phyloP scores from a whole-genome alignment of 495 filamentous ascomycete species.

The Aspergillus haitiensis region DNA sequence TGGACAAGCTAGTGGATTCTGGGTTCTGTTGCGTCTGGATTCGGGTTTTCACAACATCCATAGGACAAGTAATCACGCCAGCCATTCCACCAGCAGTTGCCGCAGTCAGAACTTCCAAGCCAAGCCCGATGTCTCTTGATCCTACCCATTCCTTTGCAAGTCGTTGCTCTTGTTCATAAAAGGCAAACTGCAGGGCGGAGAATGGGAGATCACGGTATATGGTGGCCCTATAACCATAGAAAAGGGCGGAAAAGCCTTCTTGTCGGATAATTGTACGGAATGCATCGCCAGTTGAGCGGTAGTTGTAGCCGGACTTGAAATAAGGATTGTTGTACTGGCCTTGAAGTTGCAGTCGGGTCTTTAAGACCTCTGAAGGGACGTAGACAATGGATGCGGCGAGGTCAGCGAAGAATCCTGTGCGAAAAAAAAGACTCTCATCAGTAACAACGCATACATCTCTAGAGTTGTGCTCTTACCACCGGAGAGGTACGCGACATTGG shows the following conservation, averaged over 20 bases:
- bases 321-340: conserved; percentile 92
- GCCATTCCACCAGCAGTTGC: conserved; percentile 92
- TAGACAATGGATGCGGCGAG: conserved; percentile 89
- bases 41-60: conserved; percentile 96
- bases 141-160: conserved; percentile 74
- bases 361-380: conserved; percentile 94
- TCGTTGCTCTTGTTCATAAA: conserved; percentile 90
- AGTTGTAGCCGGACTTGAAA: conserved; percentile 93
- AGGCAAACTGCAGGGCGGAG: conserved; percentile 93
- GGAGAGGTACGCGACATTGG: conserved; percentile 78
- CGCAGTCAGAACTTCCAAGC: conserved; percentile 84
- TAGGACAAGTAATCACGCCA: conserved; percentile 88
- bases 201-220: conserved; percentile 94
- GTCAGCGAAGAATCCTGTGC: conserved; percentile 80
- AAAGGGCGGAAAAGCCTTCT: conserved; percentile 83
- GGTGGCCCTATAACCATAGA: conserved; percentile 91
- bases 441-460: background rate
- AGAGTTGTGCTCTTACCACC: conserved; percentile 57
- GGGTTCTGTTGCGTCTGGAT: conserved; percentile 91
- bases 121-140: conserved; percentile 75
- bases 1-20: conserved; percentile 25
- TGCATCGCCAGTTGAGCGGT: conserved; percentile 76
- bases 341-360: conserved; percentile 92
- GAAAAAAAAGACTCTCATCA: background rate
- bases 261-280: conserved; percentile 75